Base-by-base conservation (phyloP, 169 alveolate species). In the Plasmodium inui region DNA sequence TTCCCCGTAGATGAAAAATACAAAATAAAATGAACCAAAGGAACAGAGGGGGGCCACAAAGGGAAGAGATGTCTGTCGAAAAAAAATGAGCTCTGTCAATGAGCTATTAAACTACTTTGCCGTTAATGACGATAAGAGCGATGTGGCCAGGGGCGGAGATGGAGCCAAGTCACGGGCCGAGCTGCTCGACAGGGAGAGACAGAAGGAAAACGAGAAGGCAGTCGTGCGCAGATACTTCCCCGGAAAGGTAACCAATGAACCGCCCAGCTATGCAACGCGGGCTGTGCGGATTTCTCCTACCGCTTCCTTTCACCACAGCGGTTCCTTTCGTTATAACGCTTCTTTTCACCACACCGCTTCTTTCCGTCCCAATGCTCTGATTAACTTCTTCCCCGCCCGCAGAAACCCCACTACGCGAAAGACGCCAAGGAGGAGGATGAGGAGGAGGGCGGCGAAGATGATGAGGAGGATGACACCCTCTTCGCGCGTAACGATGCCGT, bases 331-430 rank as follows among this genome's bases (percentile, higher is more conserved):
- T 53, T 3, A 32, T 3, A 32, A 32, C 39, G 39, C 8, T 37
- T 37, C 44, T 7, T 37, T 37, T 7, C 44, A 37, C 44, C 5
- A 46, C n/a, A 12, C 0, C 5, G n/a, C 57, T 46, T 46, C 57
- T 0, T 3, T 53, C 19, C 19, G 2, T 53, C 70, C 70, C 14
- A 22, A 0, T 17, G 28, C 30, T 57, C 10, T 5, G 28, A 19
- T 14, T 46, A 46, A 46, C 57, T 37, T 30, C 74, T 28, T 39
- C 34, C 41, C 53, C 37, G 22, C 46, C 46, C 50, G 19, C 46
- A 86, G 93, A 86, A 86, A 53, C 93, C 93, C 7, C 93, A 86
- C 53, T 86, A 86, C 80, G 93, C 93, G 14, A 70, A 86, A 17
- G 57, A 86, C 17, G 78, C 70, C 3, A 44, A 70, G 22, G 92